Conservation (phyloP, 2,329 filamentous ascomycete genomes). For the Mycocentrospora acerina region DNA sequence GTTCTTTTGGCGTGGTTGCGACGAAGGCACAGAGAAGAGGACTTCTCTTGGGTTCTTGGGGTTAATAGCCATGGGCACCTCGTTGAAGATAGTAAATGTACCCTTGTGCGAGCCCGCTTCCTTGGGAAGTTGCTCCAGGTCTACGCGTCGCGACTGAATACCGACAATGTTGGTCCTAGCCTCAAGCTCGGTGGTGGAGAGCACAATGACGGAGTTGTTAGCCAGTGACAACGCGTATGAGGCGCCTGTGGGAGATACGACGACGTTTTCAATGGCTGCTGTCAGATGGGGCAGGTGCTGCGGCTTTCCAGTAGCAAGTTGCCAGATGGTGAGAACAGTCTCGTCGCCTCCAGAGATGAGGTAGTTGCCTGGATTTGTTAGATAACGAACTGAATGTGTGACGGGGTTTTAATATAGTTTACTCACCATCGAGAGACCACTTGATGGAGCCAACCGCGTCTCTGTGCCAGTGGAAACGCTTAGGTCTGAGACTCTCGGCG, state of each 20-base stretch:
- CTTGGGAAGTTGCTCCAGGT: constrained; percentile 27
- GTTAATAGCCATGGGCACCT: constrained; percentile 44
- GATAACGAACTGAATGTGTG: background rate
- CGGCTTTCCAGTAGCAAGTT: constrained; percentile 80
- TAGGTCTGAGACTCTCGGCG: constrained; percentile 52
- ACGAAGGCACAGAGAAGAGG: constrained; percentile 54
- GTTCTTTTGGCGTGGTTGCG: constrained; percentile 44
- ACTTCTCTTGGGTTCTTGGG: constrained; percentile 45
- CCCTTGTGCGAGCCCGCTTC: constrained; percentile 19
- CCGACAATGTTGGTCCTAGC: constrained; percentile 83
- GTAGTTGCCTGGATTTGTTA: constrained; percentile 69
- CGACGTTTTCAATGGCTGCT: constrained; percentile 79
- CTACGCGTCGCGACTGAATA: constrained; percentile 60
- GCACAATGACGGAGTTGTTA: constrained; percentile 87
- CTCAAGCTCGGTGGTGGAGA: constrained; percentile 86
- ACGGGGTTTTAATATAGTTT: background rate
- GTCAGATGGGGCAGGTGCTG: constrained; percentile 89
- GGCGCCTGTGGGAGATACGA: constrained; percentile 75
- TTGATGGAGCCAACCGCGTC: constrained; percentile 80
- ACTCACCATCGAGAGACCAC: constrained; percentile 86
- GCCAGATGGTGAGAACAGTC: constrained; percentile 88
- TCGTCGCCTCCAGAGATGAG: constrained; percentile 90
- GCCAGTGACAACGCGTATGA: constrained; percentile 83
- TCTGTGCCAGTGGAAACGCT: constrained; percentile 88
- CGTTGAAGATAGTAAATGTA: constrained; percentile 22